A percentile compares a stretch with the other conserved stretches of the same genome.
Evolutionary conservation across 2,329 filamentous ascomycete genomes (phyloP).

Genomic region (Trichoderma arundinaceum): DNA sequence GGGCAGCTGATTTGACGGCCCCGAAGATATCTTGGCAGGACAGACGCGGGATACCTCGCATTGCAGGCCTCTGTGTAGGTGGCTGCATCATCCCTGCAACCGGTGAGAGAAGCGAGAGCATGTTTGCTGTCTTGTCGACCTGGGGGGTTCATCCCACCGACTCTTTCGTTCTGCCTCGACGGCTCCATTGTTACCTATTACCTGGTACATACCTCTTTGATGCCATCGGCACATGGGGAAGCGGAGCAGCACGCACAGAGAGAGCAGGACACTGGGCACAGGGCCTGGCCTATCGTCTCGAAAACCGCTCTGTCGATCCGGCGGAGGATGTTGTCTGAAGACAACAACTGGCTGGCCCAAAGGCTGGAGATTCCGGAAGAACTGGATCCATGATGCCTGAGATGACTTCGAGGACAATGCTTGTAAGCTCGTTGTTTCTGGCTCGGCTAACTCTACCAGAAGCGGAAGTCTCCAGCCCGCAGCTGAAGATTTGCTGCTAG

Average conservation of each 20-base stretch:
- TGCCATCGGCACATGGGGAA: not conserved
- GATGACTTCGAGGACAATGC: too few relatives aligned
- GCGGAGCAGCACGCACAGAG: not conserved
- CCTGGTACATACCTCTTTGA: too few relatives aligned
- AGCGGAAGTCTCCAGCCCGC: conserved; percentile 1
- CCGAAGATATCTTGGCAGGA: conserved; percentile 15
- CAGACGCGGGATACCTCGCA: not conserved
- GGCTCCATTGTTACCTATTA: not conserved
- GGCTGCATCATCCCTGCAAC: conserved; percentile 26
- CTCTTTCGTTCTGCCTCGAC: too few relatives aligned
- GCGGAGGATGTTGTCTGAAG: too few relatives aligned
- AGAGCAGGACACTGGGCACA: conserved; percentile 11
- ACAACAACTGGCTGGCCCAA: too few relatives aligned
- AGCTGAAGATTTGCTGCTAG: conserved; percentile 16
- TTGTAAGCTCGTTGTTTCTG: too few relatives aligned
- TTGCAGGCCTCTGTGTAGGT: conserved; percentile 15
- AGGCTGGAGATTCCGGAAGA: too few relatives aligned
- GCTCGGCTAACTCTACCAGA: conserved; percentile 23
- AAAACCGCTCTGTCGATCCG: too few relatives aligned
- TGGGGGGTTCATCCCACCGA: conserved; percentile 1
- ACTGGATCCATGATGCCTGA: too few relatives aligned
- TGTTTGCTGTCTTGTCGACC: too few relatives aligned
- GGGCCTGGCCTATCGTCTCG: too few relatives aligned
- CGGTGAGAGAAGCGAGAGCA: conserved; percentile 19
- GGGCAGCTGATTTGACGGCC: conserved; percentile 14